phyloP scores from a whole-genome alignment of 2,329 filamentous ascomycete genomes.

The Kalaharituber pfeilii region DNA sequence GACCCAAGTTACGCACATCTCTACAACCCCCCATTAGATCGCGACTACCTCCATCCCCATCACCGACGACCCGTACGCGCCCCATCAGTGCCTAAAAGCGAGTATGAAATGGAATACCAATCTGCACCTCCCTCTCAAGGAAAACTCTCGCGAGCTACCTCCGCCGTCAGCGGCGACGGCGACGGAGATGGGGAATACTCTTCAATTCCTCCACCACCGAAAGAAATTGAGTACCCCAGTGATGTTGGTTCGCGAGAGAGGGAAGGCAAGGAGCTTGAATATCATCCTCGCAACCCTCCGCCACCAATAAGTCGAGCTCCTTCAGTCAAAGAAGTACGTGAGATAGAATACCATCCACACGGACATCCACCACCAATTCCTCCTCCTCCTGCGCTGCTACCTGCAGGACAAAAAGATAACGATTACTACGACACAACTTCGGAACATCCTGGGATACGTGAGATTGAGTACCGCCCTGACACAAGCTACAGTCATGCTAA shows the following conservation, averaged over 20 bases:
- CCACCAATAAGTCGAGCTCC: background rate
- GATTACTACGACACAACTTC: slow-evolving; percentile 10
- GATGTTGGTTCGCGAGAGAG: background rate
- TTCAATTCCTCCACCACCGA: background rate
- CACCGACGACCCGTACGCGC: background rate
- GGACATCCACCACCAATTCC: too few species aligned
- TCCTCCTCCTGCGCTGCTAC: background rate
- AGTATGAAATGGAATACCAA: background rate
- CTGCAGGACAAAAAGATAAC: background rate
- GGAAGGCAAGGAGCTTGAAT: background rate
- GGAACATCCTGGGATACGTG: slow-evolving; percentile 2
- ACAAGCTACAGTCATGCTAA: background rate
- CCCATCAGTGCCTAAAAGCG: background rate
- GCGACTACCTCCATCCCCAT: background rate
- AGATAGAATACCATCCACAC: background rate
- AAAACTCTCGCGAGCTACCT: background rate
- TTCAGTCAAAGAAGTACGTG: background rate
- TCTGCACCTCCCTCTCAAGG: background rate
- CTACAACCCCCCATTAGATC: background rate
- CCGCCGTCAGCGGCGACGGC: background rate
- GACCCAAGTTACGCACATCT: background rate
- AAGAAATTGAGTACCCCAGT: background rate
- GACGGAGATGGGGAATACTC: background rate
- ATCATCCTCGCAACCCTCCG: background rate
- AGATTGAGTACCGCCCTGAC: background rate